Base-by-base conservation (phyloP, 2,329 filamentous ascomycete species). In the Elsinoe necatrix region DNA sequence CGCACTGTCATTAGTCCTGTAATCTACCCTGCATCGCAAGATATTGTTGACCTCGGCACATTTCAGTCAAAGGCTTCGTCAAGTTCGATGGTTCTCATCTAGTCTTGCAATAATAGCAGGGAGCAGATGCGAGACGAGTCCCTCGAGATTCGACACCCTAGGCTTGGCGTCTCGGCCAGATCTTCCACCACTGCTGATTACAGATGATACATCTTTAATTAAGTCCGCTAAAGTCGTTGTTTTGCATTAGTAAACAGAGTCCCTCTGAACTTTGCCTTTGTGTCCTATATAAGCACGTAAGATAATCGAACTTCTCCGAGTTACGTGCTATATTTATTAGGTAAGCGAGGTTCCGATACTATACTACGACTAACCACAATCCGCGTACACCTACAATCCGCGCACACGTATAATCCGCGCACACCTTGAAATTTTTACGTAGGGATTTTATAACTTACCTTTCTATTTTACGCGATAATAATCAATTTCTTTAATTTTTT, bases 121-220 rank as follows among this genome's bases (percentile, higher is more conserved):
- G 29, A 37, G 31, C 31, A 39, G 48, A 39, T 39, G 48, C 48
- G 48, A 52, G 39, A 52, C 48, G 21, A 21, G 25, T 37, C 29
- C 6, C 16, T 23, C 29, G 39, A 52, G 48, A 37, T 35, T 34
- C 25, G 45, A 25, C 27, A 18, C 45, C 7, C 29, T 23, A 14
- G 41, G 16, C 48, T 52, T 52, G 48, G 48, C 48, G 20, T 34
- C 48, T 52, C 39, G 48, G 48, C 48, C 20, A 39, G 16, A 34
- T 21, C 16, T 12, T n/a, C 29, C 29, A 21, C 48, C 45, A 25
- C 45, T 25, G 25, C 7, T 1, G 14, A 45, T 27, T 8, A 20
- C 11, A 20, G n/a, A n/a, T n/a, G n/a, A n/a, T n/a, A n/a, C n/a
- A n/a, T n/a, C n/a, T n/a, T n/a, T n/a, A n/a, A n/a, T n/a, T n/a